Conservation (phyloP, 768 basidiomycete species). For the Mycena epipterygia region DNA sequence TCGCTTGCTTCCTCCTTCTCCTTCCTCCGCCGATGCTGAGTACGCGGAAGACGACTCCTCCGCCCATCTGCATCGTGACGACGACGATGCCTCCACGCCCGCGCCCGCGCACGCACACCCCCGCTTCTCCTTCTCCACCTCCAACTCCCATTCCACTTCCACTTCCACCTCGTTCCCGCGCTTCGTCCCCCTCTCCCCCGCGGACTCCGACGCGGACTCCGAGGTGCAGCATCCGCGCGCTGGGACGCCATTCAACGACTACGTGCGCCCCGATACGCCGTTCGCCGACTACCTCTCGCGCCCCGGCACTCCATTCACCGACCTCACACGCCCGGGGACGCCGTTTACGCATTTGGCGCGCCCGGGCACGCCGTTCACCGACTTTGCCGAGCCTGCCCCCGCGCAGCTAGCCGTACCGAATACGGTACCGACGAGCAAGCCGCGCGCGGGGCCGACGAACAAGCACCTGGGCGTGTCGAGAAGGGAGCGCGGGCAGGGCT, state of each 20-base stretch:
- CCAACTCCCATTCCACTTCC: constrained; percentile 12
- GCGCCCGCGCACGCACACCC: constrained; percentile 2
- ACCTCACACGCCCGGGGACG: background rate
- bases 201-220: background rate
- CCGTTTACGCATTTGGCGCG: background rate
- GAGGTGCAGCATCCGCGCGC: background rate
- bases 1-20: too few species aligned
- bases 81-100: too few species aligned
- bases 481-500: constrained; percentile 40
- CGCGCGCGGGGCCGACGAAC: too few species aligned
- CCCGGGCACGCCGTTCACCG: background rate
- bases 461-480: constrained; percentile 43
- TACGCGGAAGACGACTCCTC: too few species aligned
- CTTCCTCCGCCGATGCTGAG: too few species aligned
- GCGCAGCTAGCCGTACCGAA: too few species aligned
- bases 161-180: constrained; percentile 20
- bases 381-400: background rate
- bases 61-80: too few species aligned
- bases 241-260: background rate
- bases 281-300: background rate
- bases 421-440: background rate
- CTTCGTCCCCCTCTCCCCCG: constrained; percentile 3
- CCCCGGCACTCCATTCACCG: constrained; percentile 4
- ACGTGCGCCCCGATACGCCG: background rate
- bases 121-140: background rate